Percentiles rank a stretch among this genome's conserved stretches.
phyloP scores from a whole-genome alignment of 2,329 filamentous ascomycete genomes.

The Didymella lethalis region DNA sequence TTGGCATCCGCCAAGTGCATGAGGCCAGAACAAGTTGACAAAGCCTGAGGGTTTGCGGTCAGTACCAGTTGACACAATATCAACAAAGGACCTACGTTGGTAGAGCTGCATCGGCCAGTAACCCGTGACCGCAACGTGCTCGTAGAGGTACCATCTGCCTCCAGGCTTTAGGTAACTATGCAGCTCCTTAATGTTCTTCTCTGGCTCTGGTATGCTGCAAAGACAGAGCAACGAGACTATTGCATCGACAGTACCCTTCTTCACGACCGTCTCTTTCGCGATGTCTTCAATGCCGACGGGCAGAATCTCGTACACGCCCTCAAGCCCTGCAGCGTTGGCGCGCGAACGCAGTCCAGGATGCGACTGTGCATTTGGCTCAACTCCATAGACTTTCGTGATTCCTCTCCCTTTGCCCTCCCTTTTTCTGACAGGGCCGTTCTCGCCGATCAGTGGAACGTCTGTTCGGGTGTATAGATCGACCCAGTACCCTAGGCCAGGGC shows the following conservation, averaged over 20 bases:
- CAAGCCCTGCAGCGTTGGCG: conserved; percentile 18
- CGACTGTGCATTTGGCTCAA: conserved; percentile 24
- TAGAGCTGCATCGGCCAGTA: conserved; percentile 26
- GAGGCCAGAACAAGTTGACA: conserved; percentile 31
- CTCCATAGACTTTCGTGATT: conserved; percentile 26
- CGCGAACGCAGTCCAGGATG: conserved; percentile 19
- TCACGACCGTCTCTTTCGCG: conserved; percentile 14
- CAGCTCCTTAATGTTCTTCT: conserved; percentile 28
- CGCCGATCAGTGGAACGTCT: conserved; percentile 13
- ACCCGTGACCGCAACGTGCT: conserved; percentile 24
- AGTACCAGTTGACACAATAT: not conserved
- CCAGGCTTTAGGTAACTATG: conserved; percentile 28
- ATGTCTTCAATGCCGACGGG: conserved; percentile 27
- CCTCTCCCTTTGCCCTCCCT: conserved; percentile 8
- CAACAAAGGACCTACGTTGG: conserved; percentile 20
- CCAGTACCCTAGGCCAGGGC: conserved; percentile 30
- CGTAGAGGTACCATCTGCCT: conserved; percentile 30
- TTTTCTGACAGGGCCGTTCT: not conserved
- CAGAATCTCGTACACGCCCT: conserved; percentile 24
- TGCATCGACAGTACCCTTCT: conserved; percentile 28
- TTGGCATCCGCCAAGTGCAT: conserved; percentile 26
- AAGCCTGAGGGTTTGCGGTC: conserved; percentile 4
- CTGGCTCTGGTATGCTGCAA: conserved; percentile 30
- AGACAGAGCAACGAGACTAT: conserved; percentile 29
- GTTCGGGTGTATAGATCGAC: conserved; percentile 24